A percentile compares a stretch with the other conserved stretches of the same genome.
Conservation (phyloP, 768 basidiomycete species). For the Podaxis pistillaris region DNA sequence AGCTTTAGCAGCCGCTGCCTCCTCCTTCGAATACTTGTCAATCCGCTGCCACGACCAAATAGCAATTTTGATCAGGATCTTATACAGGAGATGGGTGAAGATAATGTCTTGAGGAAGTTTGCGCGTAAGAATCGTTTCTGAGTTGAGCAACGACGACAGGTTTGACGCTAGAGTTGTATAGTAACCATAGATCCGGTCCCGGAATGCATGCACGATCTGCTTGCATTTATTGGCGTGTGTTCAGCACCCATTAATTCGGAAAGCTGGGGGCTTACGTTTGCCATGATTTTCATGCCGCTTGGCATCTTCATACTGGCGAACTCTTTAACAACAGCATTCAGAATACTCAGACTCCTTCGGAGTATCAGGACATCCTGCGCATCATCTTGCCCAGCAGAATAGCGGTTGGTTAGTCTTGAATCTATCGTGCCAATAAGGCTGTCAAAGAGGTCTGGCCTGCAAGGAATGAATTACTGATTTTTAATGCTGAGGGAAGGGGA, state of each 20-base stretch:
- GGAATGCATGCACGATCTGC: conserved; percentile 56
- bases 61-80: conserved; percentile 68
- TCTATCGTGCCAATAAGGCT: conserved; percentile 58
- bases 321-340: conserved; percentile 71
- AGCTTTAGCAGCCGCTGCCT: conserved; percentile 40
- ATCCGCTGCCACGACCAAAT: conserved; percentile 69
- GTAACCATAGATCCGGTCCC: conserved; percentile 53
- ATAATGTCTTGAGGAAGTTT: conserved; percentile 38
- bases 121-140: conserved; percentile 41
- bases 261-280: conserved; percentile 38
- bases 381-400: conserved; percentile 39
- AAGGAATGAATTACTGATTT: not conserved
- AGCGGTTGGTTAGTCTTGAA: conserved; percentile 47
- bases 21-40: conserved; percentile 41
- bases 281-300: conserved; percentile 64
- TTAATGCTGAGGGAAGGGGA: conserved; percentile 1
- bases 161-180: conserved; percentile 55
- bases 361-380: conserved; percentile 46
- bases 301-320: conserved; percentile 69
- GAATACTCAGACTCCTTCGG: conserved; percentile 58
- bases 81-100: conserved; percentile 70
- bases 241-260: not conserved
- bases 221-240: conserved; percentile 10
- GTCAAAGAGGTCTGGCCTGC: conserved; percentile 60
- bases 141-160: conserved; percentile 34